Conservation (phyloP, 2,329 filamentous ascomycete species). For the Pseudogymnoascus sp. region DNA sequence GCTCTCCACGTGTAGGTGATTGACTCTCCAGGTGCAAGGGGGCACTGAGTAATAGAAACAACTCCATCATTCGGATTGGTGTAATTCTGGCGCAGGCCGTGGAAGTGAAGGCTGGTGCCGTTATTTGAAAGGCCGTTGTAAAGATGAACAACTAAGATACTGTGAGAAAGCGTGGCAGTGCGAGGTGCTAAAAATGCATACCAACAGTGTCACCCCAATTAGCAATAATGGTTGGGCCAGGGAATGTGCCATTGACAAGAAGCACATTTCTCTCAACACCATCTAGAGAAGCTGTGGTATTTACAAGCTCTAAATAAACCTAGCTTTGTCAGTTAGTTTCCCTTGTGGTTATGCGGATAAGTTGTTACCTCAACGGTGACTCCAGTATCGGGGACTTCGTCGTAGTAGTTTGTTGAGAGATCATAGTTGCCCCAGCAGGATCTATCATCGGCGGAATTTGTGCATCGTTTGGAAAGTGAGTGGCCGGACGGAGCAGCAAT, state of each 20-base stretch:
- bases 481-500: neutral
- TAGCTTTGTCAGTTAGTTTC: conserved; percentile 13
- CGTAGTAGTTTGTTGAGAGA: conserved; percentile 35
- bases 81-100: conserved; percentile 37
- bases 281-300: conserved; percentile 24
- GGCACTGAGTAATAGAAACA: conserved; percentile 50
- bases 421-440: conserved; percentile 40
- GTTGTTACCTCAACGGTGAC: conserved; percentile 43
- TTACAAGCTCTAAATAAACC: conserved; percentile 17
- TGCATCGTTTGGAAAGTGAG: neutral
- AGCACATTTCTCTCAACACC: conserved; percentile 24
- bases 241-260: conserved; percentile 30
- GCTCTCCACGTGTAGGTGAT: conserved; percentile 26
- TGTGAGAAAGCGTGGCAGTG: conserved; percentile 29
- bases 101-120: conserved; percentile 41
- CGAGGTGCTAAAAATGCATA: conserved; percentile 19
- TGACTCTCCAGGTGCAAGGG: conserved; percentile 42
- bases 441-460: conserved; percentile 18
- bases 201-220: conserved; percentile 30
- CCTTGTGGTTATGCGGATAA: conserved; percentile 46
- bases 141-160: conserved; percentile 26
- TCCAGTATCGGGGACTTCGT: conserved; percentile 33
- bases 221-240: conserved; percentile 30
- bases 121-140: conserved; percentile 33
- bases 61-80: conserved; percentile 37